These are phyloP conservation scores for Fonsecaea pedrosoi DNA, from an alignment of 2,329 filamentous ascomycete genomes.

Conservation along the genomic window DNA sequence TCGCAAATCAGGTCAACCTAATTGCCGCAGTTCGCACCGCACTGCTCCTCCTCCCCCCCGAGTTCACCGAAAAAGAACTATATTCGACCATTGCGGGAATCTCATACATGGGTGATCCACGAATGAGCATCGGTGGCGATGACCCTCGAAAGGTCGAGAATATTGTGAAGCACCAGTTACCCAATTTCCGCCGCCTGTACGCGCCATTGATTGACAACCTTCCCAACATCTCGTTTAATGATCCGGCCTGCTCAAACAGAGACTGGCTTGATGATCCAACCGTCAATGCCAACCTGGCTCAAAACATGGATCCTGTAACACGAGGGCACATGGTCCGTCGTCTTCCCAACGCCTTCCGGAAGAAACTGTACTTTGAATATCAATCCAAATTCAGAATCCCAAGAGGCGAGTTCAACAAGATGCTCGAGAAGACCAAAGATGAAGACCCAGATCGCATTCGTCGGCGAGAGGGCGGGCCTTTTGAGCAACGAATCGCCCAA, in stretches of 20 bases:
- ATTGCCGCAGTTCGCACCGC: slow-evolving; percentile 90
- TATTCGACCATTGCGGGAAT: slow-evolving; percentile 92
- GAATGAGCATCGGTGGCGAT: slow-evolving; percentile 89
- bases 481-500: slow-evolving; percentile 82
- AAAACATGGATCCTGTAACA: slow-evolving; percentile 91
- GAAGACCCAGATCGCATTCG: slow-evolving; percentile 70
- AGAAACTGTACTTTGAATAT: slow-evolving; percentile 92
- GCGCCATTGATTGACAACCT: slow-evolving; percentile 86
- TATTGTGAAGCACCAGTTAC: slow-evolving; percentile 89
- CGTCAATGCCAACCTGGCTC: slow-evolving; percentile 72
- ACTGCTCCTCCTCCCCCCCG: slow-evolving; percentile 79
- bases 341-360: slow-evolving; percentile 82
- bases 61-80: slow-evolving; percentile 84
- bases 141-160: slow-evolving; percentile 92
- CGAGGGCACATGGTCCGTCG: slow-evolving; percentile 96
- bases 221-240: slow-evolving; percentile 82
- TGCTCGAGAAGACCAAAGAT: slow-evolving; percentile 79
- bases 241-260: slow-evolving; percentile 63
- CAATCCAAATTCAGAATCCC: slow-evolving; percentile 89
- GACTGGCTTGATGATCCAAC: slow-evolving; percentile 70
- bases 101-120: slow-evolving; percentile 94
- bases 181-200: slow-evolving; percentile 91
- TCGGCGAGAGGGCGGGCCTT: slow-evolving; percentile 77
- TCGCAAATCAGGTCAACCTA: slow-evolving; percentile 95
- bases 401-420: slow-evolving; percentile 78